These are phyloP conservation scores for Cyclotella atomus DNA, from an alignment of 108 stramenopile genomes.

Conservation along the genomic window DNA sequence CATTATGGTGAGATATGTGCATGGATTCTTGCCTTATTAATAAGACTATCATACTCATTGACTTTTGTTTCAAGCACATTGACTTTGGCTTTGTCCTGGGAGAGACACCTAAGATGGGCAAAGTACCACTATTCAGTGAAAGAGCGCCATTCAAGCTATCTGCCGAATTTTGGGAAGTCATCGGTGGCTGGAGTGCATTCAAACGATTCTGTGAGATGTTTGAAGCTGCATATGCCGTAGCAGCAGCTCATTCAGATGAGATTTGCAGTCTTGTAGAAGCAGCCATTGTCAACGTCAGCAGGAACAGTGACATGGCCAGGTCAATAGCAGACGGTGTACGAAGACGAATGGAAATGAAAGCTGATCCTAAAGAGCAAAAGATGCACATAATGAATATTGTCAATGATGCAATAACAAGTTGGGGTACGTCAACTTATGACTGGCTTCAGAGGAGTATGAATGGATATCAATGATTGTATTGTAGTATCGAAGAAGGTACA, in stretches of 20 bases:
- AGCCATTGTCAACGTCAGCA: conserved; percentile 76
- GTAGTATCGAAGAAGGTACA: not conserved
- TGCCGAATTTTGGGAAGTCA: conserved; percentile 86
- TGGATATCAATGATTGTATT: conserved; percentile 78
- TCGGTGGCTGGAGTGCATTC: conserved; percentile 92
- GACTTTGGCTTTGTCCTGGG: conserved; percentile 98
- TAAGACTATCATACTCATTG: too few relatives aligned
- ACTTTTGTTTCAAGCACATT: conserved; percentile 93
- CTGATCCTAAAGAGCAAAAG: conserved; percentile 73
- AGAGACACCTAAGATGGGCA: conserved; percentile 91
- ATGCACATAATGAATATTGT: conserved; percentile 85
- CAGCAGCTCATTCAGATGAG: conserved; percentile 75
- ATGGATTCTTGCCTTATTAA: not conserved
- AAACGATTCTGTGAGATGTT: conserved; percentile 87
- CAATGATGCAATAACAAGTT: conserved; percentile 80
- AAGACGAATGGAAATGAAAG: conserved; percentile 74
- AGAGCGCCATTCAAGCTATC: conserved; percentile 94
- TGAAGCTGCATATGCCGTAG: conserved; percentile 82
- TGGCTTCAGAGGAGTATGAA: conserved; percentile 92
- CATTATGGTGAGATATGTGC: conserved; percentile 29
- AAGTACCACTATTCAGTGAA: conserved; percentile 89
- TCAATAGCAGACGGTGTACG: conserved; percentile 72
- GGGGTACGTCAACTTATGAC: conserved; percentile 88
- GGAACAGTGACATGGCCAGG: conserved; percentile 64
- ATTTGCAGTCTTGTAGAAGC: conserved; percentile 80